Evolutionary conservation across 2,329 filamentous ascomycete species (phyloP), one percentile per base, ranked within the genome.

Genomic region (Drechslera avenae): DNA sequence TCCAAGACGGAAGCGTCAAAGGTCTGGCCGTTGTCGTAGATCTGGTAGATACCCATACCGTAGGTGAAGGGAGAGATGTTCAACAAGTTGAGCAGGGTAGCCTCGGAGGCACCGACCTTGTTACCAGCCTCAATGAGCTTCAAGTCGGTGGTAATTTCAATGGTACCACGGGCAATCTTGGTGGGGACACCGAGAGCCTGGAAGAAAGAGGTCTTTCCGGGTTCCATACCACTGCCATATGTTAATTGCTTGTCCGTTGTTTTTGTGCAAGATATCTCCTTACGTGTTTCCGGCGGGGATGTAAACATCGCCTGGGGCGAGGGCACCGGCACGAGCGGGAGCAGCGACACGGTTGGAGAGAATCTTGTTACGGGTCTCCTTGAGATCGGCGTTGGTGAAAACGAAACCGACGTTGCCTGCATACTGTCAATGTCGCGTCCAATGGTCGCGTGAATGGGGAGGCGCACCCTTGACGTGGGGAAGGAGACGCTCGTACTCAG

Each of bases 151-250:
- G 92, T 97, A 77, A 99, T 99, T 90, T 99, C 94, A 82, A 99
- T 99, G 82, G 94, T 99, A 95, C 94, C 95, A 96, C 94, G 94
- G 78, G 94, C 94, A 83, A 99, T 99, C 91, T 99, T 99, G 86
- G 94, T 99, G 77, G 94, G 94, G 78, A 99, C 91, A 91, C 93
- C 93, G 81, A 99, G 94, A 74, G 94, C 94, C 88, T 99, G 94
- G 92, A 99, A 99, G 91, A 99, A 99, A 77, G 94, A 97, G 75
- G 94, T 99, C 90, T 99, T 99, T 81, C 95, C 95, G 77, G 94
- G 95, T 81, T 99, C 94, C 94, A 99, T 99, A 83, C 94, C 94
- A 74, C 67, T 72, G 46, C 31, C 5, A 26, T 35, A 21, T 55
- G 54, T 70, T 43, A 69, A 46, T 52, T 42, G 39, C 1, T n/a